Percentiles rank a stretch among this genome's conserved stretches.
phyloP scores from a whole-genome alignment of 352 stramenopile genomes.

The Bremia lactucae region DNA sequence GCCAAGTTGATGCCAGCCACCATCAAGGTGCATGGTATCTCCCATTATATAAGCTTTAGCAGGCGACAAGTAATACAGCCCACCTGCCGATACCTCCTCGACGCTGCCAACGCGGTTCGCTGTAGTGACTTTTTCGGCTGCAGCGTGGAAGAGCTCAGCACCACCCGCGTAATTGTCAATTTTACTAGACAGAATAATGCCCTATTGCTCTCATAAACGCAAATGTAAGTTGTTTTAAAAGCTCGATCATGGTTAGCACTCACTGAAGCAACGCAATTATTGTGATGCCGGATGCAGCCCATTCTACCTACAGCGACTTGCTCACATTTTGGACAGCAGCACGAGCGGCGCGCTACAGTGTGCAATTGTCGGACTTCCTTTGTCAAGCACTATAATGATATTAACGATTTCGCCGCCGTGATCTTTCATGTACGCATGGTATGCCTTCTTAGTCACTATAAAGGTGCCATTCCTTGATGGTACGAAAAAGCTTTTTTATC shows the following conservation, averaged over 20 bases:
- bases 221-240: no score
- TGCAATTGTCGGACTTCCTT: constrained; percentile 88
- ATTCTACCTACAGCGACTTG: constrained; percentile 90
- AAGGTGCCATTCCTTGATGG: constrained; percentile 89
- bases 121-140: constrained; percentile 63
- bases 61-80: constrained; percentile 86
- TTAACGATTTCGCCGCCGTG: constrained; percentile 90
- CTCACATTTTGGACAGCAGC: constrained; percentile 90
- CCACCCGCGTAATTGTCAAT: constrained; percentile 87
- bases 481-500: no score
- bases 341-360: constrained; percentile 85
- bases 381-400: constrained; percentile 91
- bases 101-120: constrained; percentile 86
- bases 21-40: constrained; percentile 82
- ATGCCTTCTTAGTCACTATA: constrained; percentile 87
- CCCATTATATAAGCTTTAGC: constrained; percentile 87
- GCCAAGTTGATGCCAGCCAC: constrained; percentile 57
- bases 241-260: no score
- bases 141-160: constrained; percentile 73
- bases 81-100: constrained; percentile 84
- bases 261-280: constrained; percentile 91
- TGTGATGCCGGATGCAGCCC: constrained; percentile 85
- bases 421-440: constrained; percentile 90
- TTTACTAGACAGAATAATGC: constrained; percentile 67
- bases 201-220: constrained; percentile 23